A percentile compares a stretch with the other conserved stretches of the same genome.
Evolutionary conservation across 306 rosid species (phyloP).

Genomic region (Quercus suber): DNA sequence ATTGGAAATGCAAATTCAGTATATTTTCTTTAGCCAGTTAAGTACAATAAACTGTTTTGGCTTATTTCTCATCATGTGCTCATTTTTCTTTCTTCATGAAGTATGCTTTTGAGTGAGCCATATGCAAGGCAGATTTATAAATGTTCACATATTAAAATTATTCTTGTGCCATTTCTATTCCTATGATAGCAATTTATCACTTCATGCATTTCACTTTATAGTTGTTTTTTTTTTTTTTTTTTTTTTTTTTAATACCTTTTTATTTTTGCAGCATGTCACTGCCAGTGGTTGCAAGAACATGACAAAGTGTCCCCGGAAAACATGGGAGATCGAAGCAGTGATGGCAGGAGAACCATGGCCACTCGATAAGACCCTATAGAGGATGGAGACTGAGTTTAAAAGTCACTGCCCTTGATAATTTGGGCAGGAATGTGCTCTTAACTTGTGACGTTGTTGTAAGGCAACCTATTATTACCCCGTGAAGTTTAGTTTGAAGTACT

Average conservation of each 20-base stretch:
- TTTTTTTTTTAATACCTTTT: background rate
- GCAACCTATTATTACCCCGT: too few species aligned
- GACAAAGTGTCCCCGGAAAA: constrained; percentile 75
- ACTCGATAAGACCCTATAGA: constrained; percentile 31
- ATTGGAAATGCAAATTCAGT: background rate
- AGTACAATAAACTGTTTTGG: background rate
- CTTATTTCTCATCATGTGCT: background rate
- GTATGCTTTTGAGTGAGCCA: background rate
- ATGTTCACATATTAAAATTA: background rate
- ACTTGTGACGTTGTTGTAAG: background rate
- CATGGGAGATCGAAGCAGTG: constrained; percentile 72
- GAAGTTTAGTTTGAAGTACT: too few species aligned
- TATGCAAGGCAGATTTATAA: background rate
- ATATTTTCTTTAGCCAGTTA: background rate
- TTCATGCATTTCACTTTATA: background rate
- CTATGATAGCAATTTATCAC: background rate
- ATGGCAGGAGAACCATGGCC: constrained; percentile 93
- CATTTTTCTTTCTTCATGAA: background rate
- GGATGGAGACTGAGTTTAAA: constrained; percentile 22
- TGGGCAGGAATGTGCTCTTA: background rate
- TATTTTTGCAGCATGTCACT: constrained; percentile 52
- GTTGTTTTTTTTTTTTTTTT: constrained; percentile 2
- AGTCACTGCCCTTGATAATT: background rate
- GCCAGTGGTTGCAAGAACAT: constrained; percentile 70
- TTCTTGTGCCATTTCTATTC: background rate